Conservation (phyloP, 306 rosid species). For the Leucaena leucocephala region DNA sequence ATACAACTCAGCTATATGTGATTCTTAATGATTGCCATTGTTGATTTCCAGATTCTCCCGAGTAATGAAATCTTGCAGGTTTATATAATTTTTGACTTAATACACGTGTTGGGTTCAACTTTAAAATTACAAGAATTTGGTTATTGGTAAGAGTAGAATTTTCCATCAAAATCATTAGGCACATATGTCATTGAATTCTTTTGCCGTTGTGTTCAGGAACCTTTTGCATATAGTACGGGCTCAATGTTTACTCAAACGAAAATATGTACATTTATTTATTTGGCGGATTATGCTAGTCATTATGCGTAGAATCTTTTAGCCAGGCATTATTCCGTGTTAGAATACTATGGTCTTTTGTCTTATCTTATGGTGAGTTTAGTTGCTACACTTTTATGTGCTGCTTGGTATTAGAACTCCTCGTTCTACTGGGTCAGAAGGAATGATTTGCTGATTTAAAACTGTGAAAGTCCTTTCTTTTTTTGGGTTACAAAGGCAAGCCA, state of each 20-base stretch:
- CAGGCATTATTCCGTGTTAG: not conserved
- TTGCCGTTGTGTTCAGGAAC: not conserved
- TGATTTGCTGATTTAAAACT: not conserved
- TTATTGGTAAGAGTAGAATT: not conserved
- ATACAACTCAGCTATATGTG: not conserved
- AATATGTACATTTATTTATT: not conserved
- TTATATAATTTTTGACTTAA: not conserved
- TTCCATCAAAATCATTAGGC: not conserved
- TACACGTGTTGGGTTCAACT: not conserved
- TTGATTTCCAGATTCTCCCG: not conserved
- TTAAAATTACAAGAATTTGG: not conserved
- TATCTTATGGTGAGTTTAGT: not conserved
- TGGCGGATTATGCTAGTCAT: not conserved
- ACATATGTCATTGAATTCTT: not conserved
- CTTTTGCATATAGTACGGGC: too few species aligned
- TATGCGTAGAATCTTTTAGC: not conserved
- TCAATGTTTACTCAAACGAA: not conserved
- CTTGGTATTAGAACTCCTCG: not conserved
- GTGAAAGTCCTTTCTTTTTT: not conserved
- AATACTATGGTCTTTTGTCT: not conserved
- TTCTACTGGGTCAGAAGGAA: slow-evolving; percentile 4
- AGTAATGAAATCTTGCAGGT: not conserved
- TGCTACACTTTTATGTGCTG: not conserved
- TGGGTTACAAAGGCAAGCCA: too few species aligned
- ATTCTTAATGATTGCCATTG: not conserved